phyloP scores from a whole-genome alignment of 345 rosid genomes.

The Orychophragmus violaceus region DNA sequence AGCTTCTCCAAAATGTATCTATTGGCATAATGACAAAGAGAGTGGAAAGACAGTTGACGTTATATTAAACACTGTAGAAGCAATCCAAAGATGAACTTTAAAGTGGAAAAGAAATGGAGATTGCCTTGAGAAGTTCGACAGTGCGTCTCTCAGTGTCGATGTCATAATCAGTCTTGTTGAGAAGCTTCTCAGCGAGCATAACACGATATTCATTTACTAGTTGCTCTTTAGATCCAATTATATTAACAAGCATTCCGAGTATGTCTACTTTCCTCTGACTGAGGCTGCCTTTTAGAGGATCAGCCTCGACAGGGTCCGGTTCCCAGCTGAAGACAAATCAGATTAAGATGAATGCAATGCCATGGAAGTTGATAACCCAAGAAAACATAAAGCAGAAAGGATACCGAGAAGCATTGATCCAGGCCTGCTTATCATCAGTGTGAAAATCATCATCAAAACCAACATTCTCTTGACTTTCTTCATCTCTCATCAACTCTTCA shows the following conservation, averaged over 20 bases:
- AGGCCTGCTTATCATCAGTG: constrained; percentile 85
- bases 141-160: constrained; percentile 91
- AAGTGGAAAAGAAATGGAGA: constrained; percentile 6
- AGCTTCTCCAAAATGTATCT: constrained; percentile 97
- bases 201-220: constrained; percentile 91
- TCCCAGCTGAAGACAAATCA: constrained; percentile 65
- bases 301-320: constrained; percentile 94
- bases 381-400: background rate
- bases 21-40: constrained; percentile 14
- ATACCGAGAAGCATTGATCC: constrained; percentile 72
- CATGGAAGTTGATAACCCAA: background rate
- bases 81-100: background rate
- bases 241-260: constrained; percentile 90
- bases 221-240: constrained; percentile 96
- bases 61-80: constrained; percentile 3
- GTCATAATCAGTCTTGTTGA: constrained; percentile 91
- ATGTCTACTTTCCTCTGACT: constrained; percentile 86
- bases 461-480: constrained; percentile 68
- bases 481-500: constrained; percentile 93
- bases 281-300: constrained; percentile 79
- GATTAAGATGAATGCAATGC: constrained; percentile 1
- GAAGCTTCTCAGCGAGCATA: constrained; percentile 98
- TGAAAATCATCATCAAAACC: constrained; percentile 71
- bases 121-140: constrained; percentile 91
- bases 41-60: background rate